phyloP scores from a whole-genome alignment of 2,329 filamentous ascomycete species.

The Fusarium liriodendri region DNA sequence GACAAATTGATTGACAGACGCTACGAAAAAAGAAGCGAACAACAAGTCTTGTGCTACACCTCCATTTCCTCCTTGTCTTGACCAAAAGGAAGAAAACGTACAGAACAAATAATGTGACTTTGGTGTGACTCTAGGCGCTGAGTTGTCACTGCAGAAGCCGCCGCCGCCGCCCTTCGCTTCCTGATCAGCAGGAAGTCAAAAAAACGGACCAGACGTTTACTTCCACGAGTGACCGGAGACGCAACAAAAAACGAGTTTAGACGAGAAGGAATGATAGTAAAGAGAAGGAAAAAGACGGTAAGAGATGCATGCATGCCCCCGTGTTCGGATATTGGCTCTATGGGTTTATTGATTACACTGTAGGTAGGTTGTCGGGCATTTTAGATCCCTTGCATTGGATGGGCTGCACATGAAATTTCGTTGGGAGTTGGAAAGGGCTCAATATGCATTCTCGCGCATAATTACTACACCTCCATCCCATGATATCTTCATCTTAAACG shows the following conservation, averaged over 20 bases:
- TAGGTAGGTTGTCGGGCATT: slow-evolving; percentile 9
- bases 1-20: not conserved
- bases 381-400: not conserved
- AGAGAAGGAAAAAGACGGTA: not conserved
- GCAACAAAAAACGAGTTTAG: slow-evolving; percentile 14
- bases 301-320: slow-evolving; percentile 17
- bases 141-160: slow-evolving; percentile 44
- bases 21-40: not conserved
- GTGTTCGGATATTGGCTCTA: slow-evolving; percentile 27
- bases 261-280: not conserved
- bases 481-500: not conserved
- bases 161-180: not conserved
- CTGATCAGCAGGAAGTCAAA: slow-evolving; percentile 3
- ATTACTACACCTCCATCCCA: not conserved
- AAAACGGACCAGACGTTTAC: slow-evolving; percentile 31
- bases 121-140: slow-evolving; percentile 35
- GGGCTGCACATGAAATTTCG: not conserved
- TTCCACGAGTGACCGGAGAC: slow-evolving; percentile 30
- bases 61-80: not conserved
- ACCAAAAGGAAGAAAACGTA: not conserved
- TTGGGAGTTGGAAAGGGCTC: slow-evolving; percentile 2
- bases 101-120: slow-evolving; percentile 3
- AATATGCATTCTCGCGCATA: not conserved
- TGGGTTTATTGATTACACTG: not conserved
- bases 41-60: not conserved